A percentile compares a stretch with the other conserved stretches of the same genome.
phyloP scores from a whole-genome alignment of 2,329 filamentous ascomycete species.

The Curvularia sp. region DNA sequence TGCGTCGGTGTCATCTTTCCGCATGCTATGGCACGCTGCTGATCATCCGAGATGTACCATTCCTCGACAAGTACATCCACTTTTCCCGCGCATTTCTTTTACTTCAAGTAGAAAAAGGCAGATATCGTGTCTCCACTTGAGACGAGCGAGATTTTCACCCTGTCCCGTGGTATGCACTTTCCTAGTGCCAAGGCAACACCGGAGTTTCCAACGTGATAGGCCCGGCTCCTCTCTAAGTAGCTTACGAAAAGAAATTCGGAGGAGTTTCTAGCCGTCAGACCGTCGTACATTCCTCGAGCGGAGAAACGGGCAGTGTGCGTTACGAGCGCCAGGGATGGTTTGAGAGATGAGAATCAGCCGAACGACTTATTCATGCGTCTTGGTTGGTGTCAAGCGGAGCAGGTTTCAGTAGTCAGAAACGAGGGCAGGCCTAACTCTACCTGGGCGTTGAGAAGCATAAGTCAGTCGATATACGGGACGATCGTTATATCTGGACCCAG shows the following conservation, averaged over 20 bases:
- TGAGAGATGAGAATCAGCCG: not conserved
- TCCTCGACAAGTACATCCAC: not conserved
- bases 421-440: not conserved
- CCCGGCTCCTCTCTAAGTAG: not conserved
- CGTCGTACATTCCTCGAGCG: not conserved
- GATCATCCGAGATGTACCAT: not conserved
- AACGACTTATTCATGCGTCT: not conserved
- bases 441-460: not conserved
- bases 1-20: not conserved
- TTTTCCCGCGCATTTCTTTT: not conserved
- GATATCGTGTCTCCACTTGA: not conserved
- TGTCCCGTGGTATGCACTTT: not conserved
- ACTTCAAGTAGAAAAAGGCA: not conserved
- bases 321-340: not conserved
- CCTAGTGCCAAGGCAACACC: not conserved
- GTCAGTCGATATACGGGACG: not conserved
- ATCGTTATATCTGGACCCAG: not conserved
- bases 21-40: not conserved
- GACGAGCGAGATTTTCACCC: not conserved
- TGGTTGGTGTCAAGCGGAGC: not conserved
- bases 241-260: not conserved
- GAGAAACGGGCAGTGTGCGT: not conserved
- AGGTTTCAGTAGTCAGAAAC: not conserved
- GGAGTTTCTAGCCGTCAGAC: not conserved
- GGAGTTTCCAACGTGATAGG: not conserved